Evolutionary conservation across 805 yeast genomes (phyloP), one percentile per base, ranked within the genome.

Genomic region (Torulaspora delbrueckii): DNA sequence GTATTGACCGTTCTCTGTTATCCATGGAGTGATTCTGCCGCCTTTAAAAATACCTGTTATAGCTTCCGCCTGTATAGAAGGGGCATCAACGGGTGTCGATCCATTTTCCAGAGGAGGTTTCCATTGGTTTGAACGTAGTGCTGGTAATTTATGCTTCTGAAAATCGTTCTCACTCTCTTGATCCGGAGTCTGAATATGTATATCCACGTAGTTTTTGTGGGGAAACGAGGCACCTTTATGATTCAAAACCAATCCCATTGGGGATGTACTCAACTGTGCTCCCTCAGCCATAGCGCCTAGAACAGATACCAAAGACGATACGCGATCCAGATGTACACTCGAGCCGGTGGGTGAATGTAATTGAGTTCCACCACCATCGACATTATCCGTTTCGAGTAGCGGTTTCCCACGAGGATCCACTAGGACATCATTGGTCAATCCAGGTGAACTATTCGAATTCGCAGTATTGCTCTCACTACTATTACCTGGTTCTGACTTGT

Each of bases 1-100:
- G 40, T 55, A 61, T 10, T 57, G 46, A 3, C 63, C 61, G 28
- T 56, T 53, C 3, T 57, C 54, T n/a, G 49, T 48, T 22, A 51
- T 48, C 56, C 68, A 54, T 2, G 62, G 54, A 4, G 63, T 53
- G 9, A 55, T 47, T 41, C 58, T 44, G 10, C 64, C 62, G 44
- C 67, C 65, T 52, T 68, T 53, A 46, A 58, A 61, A 6, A 58
- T 56, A 16, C 60, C 46, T n/a, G 54, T 43, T 8, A 63, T 48
- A 6, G 66, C 53, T 43, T 59, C 65, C 7, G 62, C 62, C 42
- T 69, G 68, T 19, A 64, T 52, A 5, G 54, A 52, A 1, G 65
- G 54, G 7, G 63, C 60, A 7, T 50, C 48, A 10, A 64, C 57
- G 1, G 69, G 67, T 1, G 55, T 51, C 2, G 68, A 60, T 10